Evolutionary conservation across 108 stramenopile species (phyloP).

Genomic region (Schizochytrium sp.): DNA sequence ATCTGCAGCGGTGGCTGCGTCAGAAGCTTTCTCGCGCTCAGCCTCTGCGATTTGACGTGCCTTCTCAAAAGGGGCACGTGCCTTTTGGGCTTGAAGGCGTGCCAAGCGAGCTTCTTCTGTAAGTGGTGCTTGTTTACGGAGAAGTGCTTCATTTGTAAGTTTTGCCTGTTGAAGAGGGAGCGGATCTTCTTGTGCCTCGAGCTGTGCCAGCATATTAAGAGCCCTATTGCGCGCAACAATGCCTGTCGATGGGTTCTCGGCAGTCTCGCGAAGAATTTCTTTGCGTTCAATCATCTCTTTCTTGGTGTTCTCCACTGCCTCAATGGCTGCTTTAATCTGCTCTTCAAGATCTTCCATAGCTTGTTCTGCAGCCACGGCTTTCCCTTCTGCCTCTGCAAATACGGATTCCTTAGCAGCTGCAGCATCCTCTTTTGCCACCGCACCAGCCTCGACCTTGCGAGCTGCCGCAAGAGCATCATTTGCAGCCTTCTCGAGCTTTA

Average conservation of each 20-base stretch:
- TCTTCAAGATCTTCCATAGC: slow-evolving; percentile 45
- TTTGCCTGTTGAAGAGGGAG: slow-evolving; percentile 55
- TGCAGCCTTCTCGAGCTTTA: slow-evolving; percentile 35
- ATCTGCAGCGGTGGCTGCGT: neutral
- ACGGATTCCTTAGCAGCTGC: slow-evolving; percentile 51
- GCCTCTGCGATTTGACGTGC: slow-evolving; percentile 36
- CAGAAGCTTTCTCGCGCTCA: slow-evolving; percentile 54
- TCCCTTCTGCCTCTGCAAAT: slow-evolving; percentile 56
- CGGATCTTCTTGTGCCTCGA: slow-evolving; percentile 26
- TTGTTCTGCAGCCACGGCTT: neutral
- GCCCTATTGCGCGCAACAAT: slow-evolving; percentile 2
- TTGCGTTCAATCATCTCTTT: neutral
- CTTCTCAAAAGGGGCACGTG: slow-evolving; percentile 53
- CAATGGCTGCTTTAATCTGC: slow-evolving; percentile 42
- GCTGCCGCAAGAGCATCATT: slow-evolving; percentile 48
- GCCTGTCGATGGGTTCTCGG: neutral
- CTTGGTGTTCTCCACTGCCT: slow-evolving; percentile 50
- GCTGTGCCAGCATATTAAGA: slow-evolving; percentile 37
- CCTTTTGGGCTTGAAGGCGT: slow-evolving; percentile 21
- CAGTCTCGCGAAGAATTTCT: neutral
- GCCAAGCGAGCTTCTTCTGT: slow-evolving; percentile 16
- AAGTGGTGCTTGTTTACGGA: slow-evolving; percentile 45
- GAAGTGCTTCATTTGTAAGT: slow-evolving; percentile 36
- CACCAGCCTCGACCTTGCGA: slow-evolving; percentile 47
- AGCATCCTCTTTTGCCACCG: slow-evolving; percentile 4